Conservation (phyloP, 768 basidiomycete genomes). For the Candolleomyces efflorescens region DNA sequence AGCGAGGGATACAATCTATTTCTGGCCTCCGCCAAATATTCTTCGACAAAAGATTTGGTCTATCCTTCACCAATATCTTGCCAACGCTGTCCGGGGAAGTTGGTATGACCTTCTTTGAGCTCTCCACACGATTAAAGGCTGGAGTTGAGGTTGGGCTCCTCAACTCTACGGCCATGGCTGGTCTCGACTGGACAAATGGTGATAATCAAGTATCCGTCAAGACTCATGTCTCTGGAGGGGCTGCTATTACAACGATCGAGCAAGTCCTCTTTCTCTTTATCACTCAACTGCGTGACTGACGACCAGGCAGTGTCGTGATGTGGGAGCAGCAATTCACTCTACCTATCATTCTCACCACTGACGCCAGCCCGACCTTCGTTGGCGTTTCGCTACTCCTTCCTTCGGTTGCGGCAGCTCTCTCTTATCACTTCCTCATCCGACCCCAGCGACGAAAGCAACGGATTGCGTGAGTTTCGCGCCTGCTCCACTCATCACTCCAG, state of each 20-base stretch:
- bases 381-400: slow-evolving; percentile 52
- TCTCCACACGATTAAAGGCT: slow-evolving; percentile 49
- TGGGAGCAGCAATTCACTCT: slow-evolving; percentile 53
- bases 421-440: slow-evolving; percentile 55
- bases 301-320: slow-evolving; percentile 42
- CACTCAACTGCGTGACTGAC: slow-evolving; percentile 7
- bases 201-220: slow-evolving; percentile 38
- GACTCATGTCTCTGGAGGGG: slow-evolving; percentile 39
- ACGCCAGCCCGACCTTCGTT: slow-evolving; percentile 42
- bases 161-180: slow-evolving; percentile 38
- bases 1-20: slow-evolving; percentile 35
- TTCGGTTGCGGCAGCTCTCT: slow-evolving; percentile 44
- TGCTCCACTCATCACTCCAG: not conserved
- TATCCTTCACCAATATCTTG: slow-evolving; percentile 41
- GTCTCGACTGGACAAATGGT: slow-evolving; percentile 40
- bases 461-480: slow-evolving; percentile 38
- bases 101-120: slow-evolving; percentile 49
- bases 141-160: slow-evolving; percentile 44
- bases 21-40: slow-evolving; percentile 47
- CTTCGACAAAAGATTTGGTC: slow-evolving; percentile 44
- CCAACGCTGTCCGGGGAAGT: slow-evolving; percentile 50
- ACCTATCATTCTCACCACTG: slow-evolving; percentile 53
- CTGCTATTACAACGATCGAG: slow-evolving; percentile 54
- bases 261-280: slow-evolving; percentile 29
- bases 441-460: slow-evolving; percentile 52